Base-by-base conservation (phyloP, 345 rosid genomes). In the Kernera saxatilis region DNA sequence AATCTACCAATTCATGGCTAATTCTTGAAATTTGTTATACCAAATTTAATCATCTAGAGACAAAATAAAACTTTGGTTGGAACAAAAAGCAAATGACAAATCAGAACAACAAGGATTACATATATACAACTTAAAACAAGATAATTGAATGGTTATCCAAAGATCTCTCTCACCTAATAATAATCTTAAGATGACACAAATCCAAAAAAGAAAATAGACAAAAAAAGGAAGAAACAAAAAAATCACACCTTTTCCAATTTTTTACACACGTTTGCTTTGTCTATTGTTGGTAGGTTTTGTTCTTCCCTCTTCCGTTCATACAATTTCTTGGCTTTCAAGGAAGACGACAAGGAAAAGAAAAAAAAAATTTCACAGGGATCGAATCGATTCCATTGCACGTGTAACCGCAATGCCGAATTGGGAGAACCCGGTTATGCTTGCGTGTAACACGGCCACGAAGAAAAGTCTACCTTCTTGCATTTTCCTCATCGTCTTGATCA, bases 401-500 rank as follows among this genome's bases (percentile, higher is more conserved):
- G 63, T 56, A 48, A 55, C 56, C 71, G 80, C 83, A 68, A 74
- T 80, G 77, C 73, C 72, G 57, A 78, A 62, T 81, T 76, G 84
- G 74, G 76, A 71, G 84, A 76, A 44, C 80, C 74, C 56, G 55
- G 79, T 64, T 50, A 78, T 58, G 73, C 81, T 54, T 78, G 84
- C 73, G 79, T 79, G 83, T 82, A 76, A 67, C 61, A 77, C 82
- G 56, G 43, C 80, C 27, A 63, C 67, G 8, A 63, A 39, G 41
- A 70, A 54, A 48, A 64, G 14, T 6, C 75, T 37, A 70, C 29
- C 7, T 56, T 54, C 32, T 51, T 41, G 32, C 55, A 60, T 35
- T 29, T 10, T 57, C 33, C 2, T 37, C 50, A 3, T 22, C 58
- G 6, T 39, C 19, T 21, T 69, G 17, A 32, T 71, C 63, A 32